Evolutionary conservation across 1,139 yeast genomes (phyloP), one percentile per base, ranked within the genome.

Genomic region (Lodderomyces theae): DNA sequence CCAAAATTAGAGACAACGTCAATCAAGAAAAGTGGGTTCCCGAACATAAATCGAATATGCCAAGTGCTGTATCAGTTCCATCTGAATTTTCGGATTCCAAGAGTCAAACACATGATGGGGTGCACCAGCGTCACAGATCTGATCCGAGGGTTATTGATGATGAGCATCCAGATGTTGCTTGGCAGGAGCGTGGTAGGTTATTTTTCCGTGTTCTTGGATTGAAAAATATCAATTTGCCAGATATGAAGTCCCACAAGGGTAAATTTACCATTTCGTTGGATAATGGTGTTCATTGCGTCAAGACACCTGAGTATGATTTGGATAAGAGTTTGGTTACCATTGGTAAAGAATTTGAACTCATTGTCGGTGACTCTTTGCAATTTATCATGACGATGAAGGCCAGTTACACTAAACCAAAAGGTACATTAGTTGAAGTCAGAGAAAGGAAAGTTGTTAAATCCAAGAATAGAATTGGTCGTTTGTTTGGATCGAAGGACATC

Each of bases 261-360:
- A 73, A 75, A 41, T 82, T 86, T 61, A 77, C 80, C 35, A 56
- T 89, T 34, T 80, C 88, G 7, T 69, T 92, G 50, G 97, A 92
- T 60, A 92, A 92, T 60, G 96, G 97, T 2, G 80, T 84, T 30
- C 96, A 92, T 56, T 80, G 92, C 44, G 80, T 89, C 37, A 79
- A 82, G 34, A 90, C 97, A 0, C 82, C 86, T 23, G 78, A 77
- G 54, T 72, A 79, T 50, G 61, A 66, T 5, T 56, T 87, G 42
- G 61, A 65, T 3, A 55, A 65, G 10, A 60, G 59, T 30, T 62
- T 64, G 18, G 69, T 80, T 17, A 45, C 62, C 7, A 67, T 90
- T 40, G 81, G 82, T 40, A 90, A 87, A 54, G 97, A 92, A 57
- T 89, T 89, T 58, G 97, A 90, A 58, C 66, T 88, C 29, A 72